phyloP scores from a whole-genome alignment of 2,329 filamentous ascomycete species.

The Sporothrix mexicana region DNA sequence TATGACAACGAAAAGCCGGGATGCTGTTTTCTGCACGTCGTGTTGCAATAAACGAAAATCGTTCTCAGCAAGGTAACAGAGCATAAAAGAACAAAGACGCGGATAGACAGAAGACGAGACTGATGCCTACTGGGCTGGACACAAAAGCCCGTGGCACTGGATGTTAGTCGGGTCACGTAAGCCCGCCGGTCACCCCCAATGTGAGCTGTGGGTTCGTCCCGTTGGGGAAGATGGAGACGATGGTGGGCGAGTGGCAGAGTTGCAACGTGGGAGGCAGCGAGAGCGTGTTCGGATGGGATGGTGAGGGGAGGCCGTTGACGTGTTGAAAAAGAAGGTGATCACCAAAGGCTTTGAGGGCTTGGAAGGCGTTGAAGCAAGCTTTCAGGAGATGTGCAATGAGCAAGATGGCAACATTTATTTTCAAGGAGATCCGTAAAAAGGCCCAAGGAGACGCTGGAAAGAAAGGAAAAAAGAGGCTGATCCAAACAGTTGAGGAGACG shows the following conservation, averaged over 20 bases:
- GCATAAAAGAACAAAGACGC: neutral
- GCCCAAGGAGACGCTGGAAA: neutral
- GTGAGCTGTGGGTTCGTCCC: conserved; percentile 9
- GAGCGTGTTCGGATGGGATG: neutral
- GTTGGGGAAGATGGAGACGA: conserved; percentile 21
- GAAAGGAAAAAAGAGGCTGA: neutral
- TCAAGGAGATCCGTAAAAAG: neutral
- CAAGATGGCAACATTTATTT: conserved; percentile 12
- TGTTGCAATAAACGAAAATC: neutral
- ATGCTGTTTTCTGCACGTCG: neutral
- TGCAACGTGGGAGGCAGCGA: neutral
- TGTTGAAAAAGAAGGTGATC: neutral
- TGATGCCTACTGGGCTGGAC: neutral
- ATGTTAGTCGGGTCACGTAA: conserved; percentile 15
- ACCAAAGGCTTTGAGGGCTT: neutral
- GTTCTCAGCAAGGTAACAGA: neutral
- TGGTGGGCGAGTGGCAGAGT: neutral
- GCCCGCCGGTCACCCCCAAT: neutral
- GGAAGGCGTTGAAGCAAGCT: neutral
- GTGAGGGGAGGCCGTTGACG: neutral
- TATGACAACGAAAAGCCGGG: neutral
- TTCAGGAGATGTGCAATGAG: neutral
- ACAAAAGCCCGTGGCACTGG: conserved; percentile 4
- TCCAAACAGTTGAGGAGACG: neutral
- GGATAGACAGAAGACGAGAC: neutral